phyloP scores from a whole-genome alignment of 495 filamentous ascomycete species.

The Elaphomyces granulatus region DNA sequence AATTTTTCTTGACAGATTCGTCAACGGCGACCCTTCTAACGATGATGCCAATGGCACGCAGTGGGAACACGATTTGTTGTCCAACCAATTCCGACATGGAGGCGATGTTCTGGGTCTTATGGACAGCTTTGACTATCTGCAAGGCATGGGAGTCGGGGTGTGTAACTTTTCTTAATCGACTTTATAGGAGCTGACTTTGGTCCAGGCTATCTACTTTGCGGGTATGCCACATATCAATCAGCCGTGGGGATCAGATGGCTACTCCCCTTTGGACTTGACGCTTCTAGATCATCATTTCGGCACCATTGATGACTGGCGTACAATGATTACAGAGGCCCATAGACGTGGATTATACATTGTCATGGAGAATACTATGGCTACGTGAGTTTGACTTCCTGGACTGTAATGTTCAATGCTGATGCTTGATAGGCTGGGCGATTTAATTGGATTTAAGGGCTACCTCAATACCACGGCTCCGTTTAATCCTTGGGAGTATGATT shows the following conservation, averaged over 20 bases:
- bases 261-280: conserved; percentile 24
- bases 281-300: conserved; percentile 25
- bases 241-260: conserved; percentile 24
- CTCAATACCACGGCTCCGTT: conserved; percentile 27
- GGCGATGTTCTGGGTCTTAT: conserved; percentile 22
- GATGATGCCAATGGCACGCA: conserved; percentile 25
- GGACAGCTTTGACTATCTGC: conserved; percentile 25
- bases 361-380: conserved; percentile 24
- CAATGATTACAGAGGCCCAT: conserved; percentile 19
- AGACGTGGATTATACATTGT: conserved; percentile 23
- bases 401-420: neutral
- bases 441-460: conserved; percentile 31
- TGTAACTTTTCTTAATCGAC: conserved; percentile 1
- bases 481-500: conserved; percentile 25
- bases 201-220: conserved; percentile 13
- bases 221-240: conserved; percentile 27
- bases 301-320: conserved; percentile 21
- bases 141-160: conserved; percentile 26
- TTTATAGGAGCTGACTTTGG: neutral
- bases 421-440: conserved; percentile 24
- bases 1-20: conserved; percentile 23
- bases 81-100: conserved; percentile 25
- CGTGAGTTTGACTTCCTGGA: conserved; percentile 9
- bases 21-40: conserved; percentile 26
- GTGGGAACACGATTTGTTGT: conserved; percentile 25